Evolutionary conservation across 1,139 yeast genomes (phyloP).

Genomic region (Trichomonascaceae sp.): DNA sequence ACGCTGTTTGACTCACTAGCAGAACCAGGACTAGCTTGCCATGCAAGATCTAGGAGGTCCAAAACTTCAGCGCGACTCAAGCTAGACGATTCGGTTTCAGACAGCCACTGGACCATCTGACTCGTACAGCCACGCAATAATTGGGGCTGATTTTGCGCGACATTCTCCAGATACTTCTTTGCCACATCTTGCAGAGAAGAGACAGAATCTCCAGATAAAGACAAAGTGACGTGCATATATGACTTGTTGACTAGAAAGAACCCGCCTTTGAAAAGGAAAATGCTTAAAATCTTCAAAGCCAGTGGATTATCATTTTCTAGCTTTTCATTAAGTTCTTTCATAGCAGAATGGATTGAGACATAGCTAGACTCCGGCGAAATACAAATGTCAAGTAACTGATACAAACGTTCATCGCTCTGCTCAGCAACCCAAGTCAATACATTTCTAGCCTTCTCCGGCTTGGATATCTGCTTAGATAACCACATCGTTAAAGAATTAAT

Average conservation of each 20-base stretch:
- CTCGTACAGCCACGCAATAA: constrained; percentile 57
- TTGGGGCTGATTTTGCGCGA: constrained; percentile 58
- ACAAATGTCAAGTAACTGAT: constrained; percentile 16
- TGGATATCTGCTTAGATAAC: constrained; percentile 47
- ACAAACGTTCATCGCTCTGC: constrained; percentile 15
- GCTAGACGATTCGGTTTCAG: constrained; percentile 28
- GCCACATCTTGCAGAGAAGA: constrained; percentile 38
- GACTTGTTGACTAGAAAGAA: constrained; percentile 60
- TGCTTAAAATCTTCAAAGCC: constrained; percentile 33
- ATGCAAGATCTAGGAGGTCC: constrained; percentile 56
- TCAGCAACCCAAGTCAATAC: constrained; percentile 16
- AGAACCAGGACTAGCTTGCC: constrained; percentile 43
- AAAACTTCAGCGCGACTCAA: constrained; percentile 38
- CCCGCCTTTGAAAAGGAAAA: constrained; percentile 57
- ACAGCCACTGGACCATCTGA: constrained; percentile 43
- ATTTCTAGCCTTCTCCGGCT: constrained; percentile 16
- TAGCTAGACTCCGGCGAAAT: constrained; percentile 56
- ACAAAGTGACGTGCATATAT: constrained; percentile 51
- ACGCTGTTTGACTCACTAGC: constrained; percentile 22
- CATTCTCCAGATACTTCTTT: constrained; percentile 50
- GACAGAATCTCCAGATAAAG: constrained; percentile 38
- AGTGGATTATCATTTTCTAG: constrained; percentile 7
- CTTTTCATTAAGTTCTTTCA: constrained; percentile 54
- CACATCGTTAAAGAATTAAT: constrained; percentile 57
- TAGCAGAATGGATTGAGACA: constrained; percentile 51